phyloP scores from a whole-genome alignment of 176 grass and related monocot species.

The Aegilops sharonensis region DNA sequence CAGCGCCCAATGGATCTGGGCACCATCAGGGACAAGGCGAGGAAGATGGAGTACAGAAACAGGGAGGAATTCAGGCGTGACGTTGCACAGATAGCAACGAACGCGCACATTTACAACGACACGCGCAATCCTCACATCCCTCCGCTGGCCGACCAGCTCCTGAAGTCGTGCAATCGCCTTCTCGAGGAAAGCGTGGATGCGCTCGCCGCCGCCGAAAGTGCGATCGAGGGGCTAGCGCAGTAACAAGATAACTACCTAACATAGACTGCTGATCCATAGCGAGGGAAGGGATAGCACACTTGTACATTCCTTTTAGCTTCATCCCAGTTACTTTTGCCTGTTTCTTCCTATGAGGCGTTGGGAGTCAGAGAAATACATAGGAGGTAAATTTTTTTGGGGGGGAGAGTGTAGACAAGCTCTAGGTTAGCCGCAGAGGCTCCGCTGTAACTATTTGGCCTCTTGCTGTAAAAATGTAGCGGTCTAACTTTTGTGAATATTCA shows the following conservation, averaged over 20 bases:
- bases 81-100: conserved; percentile 64
- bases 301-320: conserved; percentile 41
- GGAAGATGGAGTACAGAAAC: conserved; percentile 83
- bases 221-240: conserved; percentile 37
- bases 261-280: conserved; percentile 33
- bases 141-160: conserved; percentile 71
- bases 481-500: conserved; percentile 20
- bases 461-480: conserved; percentile 52
- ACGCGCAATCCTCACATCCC: conserved; percentile 65
- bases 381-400: background rate
- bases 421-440: conserved; percentile 28
- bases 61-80: conserved; percentile 81
- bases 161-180: conserved; percentile 57
- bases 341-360: background rate
- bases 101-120: conserved; percentile 78
- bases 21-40: conserved; percentile 83
- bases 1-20: conserved; percentile 83
- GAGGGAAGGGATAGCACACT: background rate
- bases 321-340: conserved; percentile 21
- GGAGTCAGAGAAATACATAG: background rate
- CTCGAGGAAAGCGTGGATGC: conserved; percentile 30
- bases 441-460: conserved; percentile 34
- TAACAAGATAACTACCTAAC: conserved; percentile 25
- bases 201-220: conserved; percentile 56
- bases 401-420: conserved; percentile 30